Evolutionary conservation across 2,329 filamentous ascomycete species (phyloP), one percentile per base, ranked within the genome.

Genomic region (Exserohilum turcica): DNA sequence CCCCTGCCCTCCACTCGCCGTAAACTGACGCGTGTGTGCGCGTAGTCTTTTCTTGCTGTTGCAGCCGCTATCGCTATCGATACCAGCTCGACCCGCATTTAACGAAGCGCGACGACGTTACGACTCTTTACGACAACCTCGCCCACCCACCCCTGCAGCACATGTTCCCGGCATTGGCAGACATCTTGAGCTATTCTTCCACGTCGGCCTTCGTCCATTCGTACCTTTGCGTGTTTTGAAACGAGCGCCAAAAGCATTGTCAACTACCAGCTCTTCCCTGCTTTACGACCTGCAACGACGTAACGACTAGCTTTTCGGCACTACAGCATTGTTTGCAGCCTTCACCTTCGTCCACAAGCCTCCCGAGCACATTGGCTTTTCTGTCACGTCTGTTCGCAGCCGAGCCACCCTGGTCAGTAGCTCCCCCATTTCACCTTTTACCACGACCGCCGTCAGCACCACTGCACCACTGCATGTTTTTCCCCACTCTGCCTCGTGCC

Each of bases 281-380:
- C 64, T 69, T 74, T 53, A 74, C 72, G 72, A 74, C 67, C 21
- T 65, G 68, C 70, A 64, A 75, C 73, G 73, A 75, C 67, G 45
- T 74, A 57, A 75, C 73, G 72, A 75, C 69, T 66, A 69, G 66
- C 65, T 66, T 71, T 72, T 71, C 70, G 62, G 65, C 50, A 59
- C 52, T 70, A 68, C 63, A 72, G 71, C 72, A 72, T 74, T 70
- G 57, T 71, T 71, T 75, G 69, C 67, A 74, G 72, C 69, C 67
- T 74, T 74, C 49, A 54, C 61, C 55, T 71, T 68, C 54, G 44
- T 56, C 59, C 55, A 45, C 40, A 59, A 48, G 47, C 51, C 36
- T 52, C 38, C 18, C 32, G 36, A 29, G 28, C 45, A 47, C 56
- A 43, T 55, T 54, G 51, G 50, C 46, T 52, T 43, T 54, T 45